Base-by-base conservation (phyloP, 768 basidiomycete species). In the Rhodotorula taiwanensis region DNA sequence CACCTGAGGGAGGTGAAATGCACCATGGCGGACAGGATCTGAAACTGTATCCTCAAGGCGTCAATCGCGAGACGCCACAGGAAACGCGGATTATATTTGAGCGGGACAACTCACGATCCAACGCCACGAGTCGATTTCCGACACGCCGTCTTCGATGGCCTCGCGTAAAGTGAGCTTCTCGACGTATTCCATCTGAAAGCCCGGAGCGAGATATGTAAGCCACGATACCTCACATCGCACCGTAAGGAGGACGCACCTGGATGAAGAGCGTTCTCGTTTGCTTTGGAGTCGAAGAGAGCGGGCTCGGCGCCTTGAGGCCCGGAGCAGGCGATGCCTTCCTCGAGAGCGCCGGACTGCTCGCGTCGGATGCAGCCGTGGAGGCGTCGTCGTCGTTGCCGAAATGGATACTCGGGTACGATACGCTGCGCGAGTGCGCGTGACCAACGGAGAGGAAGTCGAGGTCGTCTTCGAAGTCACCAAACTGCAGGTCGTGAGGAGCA, bases 1-100 rank as follows among this genome's bases (percentile, higher is more conserved):
- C 14, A 68, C 65, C 69, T 70, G 63, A 73, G 66, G 15, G 71
- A 69, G 1, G 72, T 73, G 52, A 70, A 73, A 43, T 71, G 70
- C 3, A 64, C 53, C 72, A 73, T 72, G 50, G 70, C 70, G 36
- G 67, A 67, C 0, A 73, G 60, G 44, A 73, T 70, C 57, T 73
- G 72, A 21, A 64, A 63, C 67, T 68, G 58, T 15, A 7, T 18
- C 4, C 11, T 1, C 16, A 10, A 20, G 14, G 20, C n/a, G 23
- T 2, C 47, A 53, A 41, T 14, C 43, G 48, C 20, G 28, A 39
- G 49, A 49, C n/a, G n/a, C n/a, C n/a, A n/a, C n/a, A n/a, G n/a
- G n/a, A n/a, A n/a, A n/a, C 27, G 55, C 8, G 27, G 23, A 31
- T 16, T 15, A 44, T 31, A 25, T 25, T 4, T 3, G 13, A 11